Conservation (phyloP, 2,329 filamentous ascomycete species). For the Nannizzia gypsea region DNA sequence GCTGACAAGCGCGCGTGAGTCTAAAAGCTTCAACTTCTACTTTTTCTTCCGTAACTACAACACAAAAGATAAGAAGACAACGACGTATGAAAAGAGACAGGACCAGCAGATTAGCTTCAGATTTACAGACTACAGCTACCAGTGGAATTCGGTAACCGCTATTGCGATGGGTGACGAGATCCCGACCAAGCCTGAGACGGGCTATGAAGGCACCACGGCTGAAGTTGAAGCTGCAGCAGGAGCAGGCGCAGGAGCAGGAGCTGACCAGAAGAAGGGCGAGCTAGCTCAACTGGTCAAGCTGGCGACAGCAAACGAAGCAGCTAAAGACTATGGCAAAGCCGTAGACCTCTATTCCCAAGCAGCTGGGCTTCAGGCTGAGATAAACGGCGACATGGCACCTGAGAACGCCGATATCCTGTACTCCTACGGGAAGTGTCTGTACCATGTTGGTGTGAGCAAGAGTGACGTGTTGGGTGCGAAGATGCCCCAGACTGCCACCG, state of each 20-base stretch:
- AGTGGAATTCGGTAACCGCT: background rate
- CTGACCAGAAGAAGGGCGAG: slow-evolving; percentile 40
- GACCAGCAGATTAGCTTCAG: background rate
- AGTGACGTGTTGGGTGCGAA: slow-evolving; percentile 86
- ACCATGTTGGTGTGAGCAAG: slow-evolving; percentile 86
- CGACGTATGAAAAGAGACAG: background rate
- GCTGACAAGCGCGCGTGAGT: background rate
- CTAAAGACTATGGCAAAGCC: slow-evolving; percentile 77
- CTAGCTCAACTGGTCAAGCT: slow-evolving; percentile 68
- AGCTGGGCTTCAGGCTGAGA: slow-evolving; percentile 74
- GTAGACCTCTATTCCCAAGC: slow-evolving; percentile 81
- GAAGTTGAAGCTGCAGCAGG: no score
- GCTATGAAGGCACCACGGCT: background rate
- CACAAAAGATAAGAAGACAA: background rate
- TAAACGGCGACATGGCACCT: slow-evolving; percentile 84
- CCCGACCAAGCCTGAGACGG: background rate
- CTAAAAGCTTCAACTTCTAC: background rate
- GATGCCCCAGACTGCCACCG: slow-evolving; percentile 49
- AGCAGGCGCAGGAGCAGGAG: no score
- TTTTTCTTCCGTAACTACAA: background rate
- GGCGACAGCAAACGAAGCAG: slow-evolving; percentile 72
- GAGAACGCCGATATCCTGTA: slow-evolving; percentile 92
- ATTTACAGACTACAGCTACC: background rate
- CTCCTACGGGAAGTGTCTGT: slow-evolving; percentile 83
- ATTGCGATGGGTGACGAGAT: background rate